Conservation (phyloP, 768 basidiomycete species). For the Bullera alba region DNA sequence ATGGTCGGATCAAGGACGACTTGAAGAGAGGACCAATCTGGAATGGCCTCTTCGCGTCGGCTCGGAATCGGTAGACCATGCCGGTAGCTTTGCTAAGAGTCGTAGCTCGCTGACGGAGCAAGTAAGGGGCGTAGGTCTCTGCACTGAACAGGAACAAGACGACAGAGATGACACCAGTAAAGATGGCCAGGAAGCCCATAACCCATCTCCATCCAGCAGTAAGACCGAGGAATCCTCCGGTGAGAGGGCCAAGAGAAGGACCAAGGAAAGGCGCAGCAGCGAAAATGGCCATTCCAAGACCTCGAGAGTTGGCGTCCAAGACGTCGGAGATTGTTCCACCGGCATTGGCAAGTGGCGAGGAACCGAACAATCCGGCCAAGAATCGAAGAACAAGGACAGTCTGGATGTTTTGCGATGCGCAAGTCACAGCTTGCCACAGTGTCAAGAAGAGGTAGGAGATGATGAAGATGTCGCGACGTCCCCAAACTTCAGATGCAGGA, state of each 20-base stretch:
- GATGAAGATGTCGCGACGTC: slow-evolving; percentile 47
- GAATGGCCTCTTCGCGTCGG: slow-evolving; percentile 33
- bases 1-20: slow-evolving; percentile 40
- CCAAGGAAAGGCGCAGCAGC: slow-evolving; percentile 42
- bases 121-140: slow-evolving; percentile 45
- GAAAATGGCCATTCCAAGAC: slow-evolving; percentile 43
- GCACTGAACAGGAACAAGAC: slow-evolving; percentile 28
- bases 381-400: slow-evolving; percentile 48
- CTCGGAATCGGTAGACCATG: slow-evolving; percentile 40
- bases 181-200: slow-evolving; percentile 47
- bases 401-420: slow-evolving; percentile 44
- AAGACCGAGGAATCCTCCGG: slow-evolving; percentile 45
- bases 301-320: slow-evolving; percentile 40
- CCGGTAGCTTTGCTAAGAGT: slow-evolving; percentile 40
- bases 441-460: slow-evolving; percentile 45
- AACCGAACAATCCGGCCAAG: slow-evolving; percentile 46
- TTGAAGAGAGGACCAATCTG: slow-evolving; percentile 32
- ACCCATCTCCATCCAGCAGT: slow-evolving; percentile 46
- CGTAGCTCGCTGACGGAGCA: slow-evolving; percentile 38
- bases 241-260: slow-evolving; percentile 46
- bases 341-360: slow-evolving; percentile 47
- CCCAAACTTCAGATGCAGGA: slow-evolving; percentile 45
- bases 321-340: slow-evolving; percentile 45
- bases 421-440: slow-evolving; percentile 43
- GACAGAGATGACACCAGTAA: slow-evolving; percentile 33